phyloP scores from a whole-genome alignment of 306 rosid species.

The Sindora glabra region DNA sequence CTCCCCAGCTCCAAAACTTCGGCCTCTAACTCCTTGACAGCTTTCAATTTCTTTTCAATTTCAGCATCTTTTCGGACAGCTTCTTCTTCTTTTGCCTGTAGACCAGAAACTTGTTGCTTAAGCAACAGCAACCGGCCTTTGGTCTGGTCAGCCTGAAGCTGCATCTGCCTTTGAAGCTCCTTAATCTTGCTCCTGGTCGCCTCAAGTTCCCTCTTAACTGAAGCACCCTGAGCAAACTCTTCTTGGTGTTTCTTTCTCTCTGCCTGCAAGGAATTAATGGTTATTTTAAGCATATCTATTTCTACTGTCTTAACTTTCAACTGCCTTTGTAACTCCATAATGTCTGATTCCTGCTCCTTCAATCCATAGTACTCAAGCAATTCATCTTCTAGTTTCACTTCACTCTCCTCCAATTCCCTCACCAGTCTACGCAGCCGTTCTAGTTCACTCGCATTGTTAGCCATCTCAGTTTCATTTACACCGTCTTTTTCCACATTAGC shows the following conservation, averaged over 20 bases:
- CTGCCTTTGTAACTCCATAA: conserved; percentile 64
- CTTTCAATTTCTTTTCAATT: conserved; percentile 65
- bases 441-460: conserved; percentile 65
- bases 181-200: conserved; percentile 76
- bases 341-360: conserved; percentile 69
- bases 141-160: conserved; percentile 79
- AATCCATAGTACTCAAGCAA: conserved; percentile 79
- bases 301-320: conserved; percentile 73
- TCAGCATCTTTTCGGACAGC: conserved; percentile 69
- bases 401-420: conserved; percentile 89
- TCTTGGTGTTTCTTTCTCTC: conserved; percentile 87
- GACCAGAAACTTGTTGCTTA: conserved; percentile 77
- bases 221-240: conserved; percentile 47
- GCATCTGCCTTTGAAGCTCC: conserved; percentile 87
- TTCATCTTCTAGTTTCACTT: conserved; percentile 88
- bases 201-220: conserved; percentile 68
- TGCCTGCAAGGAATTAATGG: conserved; percentile 70
- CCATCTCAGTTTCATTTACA: conserved; percentile 73
- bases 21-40: conserved; percentile 64
- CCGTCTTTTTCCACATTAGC: conserved; percentile 41
- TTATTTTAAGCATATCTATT: conserved; percentile 65
- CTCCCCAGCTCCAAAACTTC: conserved; percentile 69
- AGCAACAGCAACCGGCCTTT: conserved; percentile 86
- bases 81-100: conserved; percentile 71
- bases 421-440: conserved; percentile 54